Evolutionary conservation across 1,139 yeast species (phyloP).

Genomic region (Candida sanyaensis): DNA sequence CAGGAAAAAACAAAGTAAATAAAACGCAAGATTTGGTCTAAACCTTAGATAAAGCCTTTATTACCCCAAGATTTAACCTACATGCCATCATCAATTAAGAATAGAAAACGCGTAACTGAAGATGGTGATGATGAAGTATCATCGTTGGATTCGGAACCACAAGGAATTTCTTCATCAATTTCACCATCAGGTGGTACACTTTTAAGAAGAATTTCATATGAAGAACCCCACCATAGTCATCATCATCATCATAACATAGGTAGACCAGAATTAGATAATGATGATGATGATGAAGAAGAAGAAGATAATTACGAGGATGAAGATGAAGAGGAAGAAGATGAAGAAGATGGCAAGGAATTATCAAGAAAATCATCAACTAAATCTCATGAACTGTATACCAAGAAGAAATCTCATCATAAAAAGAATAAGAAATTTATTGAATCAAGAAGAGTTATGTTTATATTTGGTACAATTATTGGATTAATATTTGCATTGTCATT

Average conservation of each 20-base stretch:
- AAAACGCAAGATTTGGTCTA: too few species aligned
- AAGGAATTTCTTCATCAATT: background rate
- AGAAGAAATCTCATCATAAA: background rate
- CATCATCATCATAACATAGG: conserved; percentile 3
- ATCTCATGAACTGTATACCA: background rate
- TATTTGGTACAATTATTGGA: conserved; percentile 70
- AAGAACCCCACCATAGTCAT: conserved; percentile 7
- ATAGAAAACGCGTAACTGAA: background rate
- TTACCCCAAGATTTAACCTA: too few species aligned
- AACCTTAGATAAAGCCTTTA: too few species aligned
- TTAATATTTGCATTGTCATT: conserved; percentile 63
- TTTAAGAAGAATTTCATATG: conserved; percentile 3
- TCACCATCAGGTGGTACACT: background rate
- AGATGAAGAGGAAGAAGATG: background rate
- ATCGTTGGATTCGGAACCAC: background rate
- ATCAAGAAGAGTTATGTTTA: conserved; percentile 50
- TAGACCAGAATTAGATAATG: background rate
- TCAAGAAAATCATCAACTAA: background rate
- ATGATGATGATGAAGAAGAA: too few species aligned
- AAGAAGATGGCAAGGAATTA: background rate
- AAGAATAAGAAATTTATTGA: conserved; percentile 29
- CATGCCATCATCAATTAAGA: conserved; percentile 1
- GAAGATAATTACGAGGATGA: background rate
- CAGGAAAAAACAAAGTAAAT: too few species aligned
- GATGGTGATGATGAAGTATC: background rate